phyloP scores from a whole-genome alignment of 148 eudicot genomes.

The Cornus kousa region DNA sequence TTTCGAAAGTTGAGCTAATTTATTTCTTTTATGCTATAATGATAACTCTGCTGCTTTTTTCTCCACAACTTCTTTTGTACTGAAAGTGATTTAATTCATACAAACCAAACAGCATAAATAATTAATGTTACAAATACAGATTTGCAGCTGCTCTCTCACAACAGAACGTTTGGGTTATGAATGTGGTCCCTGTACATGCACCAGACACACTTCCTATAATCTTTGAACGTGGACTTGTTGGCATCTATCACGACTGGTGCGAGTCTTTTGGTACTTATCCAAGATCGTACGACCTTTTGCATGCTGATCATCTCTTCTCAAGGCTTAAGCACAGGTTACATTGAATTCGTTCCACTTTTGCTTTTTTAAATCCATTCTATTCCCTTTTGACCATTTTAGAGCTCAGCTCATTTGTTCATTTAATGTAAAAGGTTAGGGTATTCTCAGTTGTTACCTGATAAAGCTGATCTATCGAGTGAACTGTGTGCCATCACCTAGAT shows the following conservation, averaged over 20 bases:
- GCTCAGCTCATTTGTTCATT: background rate
- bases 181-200: constrained; percentile 87
- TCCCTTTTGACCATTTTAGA: background rate
- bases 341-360: background rate
- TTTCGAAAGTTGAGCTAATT: background rate
- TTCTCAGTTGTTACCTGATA: background rate
- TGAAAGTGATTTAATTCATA: background rate
- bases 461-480: background rate
- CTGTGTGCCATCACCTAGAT: background rate
- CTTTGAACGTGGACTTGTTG: constrained; percentile 89
- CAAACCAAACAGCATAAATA: background rate
- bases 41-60: background rate
- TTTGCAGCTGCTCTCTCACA: constrained; percentile 90
- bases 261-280: constrained; percentile 95
- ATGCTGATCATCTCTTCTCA: constrained; percentile 95
- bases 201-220: constrained; percentile 92
- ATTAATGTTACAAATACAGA: constrained; percentile 34
- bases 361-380: background rate
- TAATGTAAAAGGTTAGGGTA: background rate
- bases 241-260: constrained; percentile 96
- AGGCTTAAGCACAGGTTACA: constrained; percentile 82
- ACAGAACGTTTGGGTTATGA: constrained; percentile 93
- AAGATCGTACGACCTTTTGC: constrained; percentile 91
- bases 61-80: background rate
- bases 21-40: background rate